Percentiles rank a stretch among this genome's conserved stretches.
phyloP scores from a whole-genome alignment of 108 stramenopile species.

The Seminavis robusta region DNA sequence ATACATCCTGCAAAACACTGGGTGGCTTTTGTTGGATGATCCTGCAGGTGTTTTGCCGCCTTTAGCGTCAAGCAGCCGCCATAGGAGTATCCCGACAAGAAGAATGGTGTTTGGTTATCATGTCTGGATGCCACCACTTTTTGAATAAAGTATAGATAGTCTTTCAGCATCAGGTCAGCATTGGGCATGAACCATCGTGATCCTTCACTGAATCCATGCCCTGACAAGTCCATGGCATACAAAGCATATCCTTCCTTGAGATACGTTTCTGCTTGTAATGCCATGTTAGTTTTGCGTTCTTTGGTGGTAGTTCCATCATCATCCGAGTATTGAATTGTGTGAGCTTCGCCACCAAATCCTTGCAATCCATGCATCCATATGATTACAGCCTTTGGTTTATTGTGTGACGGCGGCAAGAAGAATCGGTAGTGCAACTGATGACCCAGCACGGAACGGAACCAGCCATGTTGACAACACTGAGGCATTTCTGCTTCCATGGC shows the following conservation, averaged over 20 bases:
- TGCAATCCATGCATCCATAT: slow-evolving; percentile 25
- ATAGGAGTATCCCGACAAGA: slow-evolving; percentile 36
- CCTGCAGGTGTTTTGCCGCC: slow-evolving; percentile 19
- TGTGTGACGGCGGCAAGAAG: slow-evolving; percentile 16
- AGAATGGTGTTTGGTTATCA: slow-evolving; percentile 19
- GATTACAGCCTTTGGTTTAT: slow-evolving; percentile 19
- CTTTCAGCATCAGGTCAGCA: slow-evolving; percentile 21
- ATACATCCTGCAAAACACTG: slow-evolving; percentile 20
- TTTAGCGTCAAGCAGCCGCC: slow-evolving; percentile 32
- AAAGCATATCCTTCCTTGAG: too few relatives aligned
- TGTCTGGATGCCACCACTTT: slow-evolving; percentile 19
- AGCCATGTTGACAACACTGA: slow-evolving; percentile 29
- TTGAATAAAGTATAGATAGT: slow-evolving; percentile 24
- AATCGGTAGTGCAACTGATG: slow-evolving; percentile 30
- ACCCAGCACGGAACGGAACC: slow-evolving; percentile 10
- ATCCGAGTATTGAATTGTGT: neutral
- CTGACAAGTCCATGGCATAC: slow-evolving; percentile 22
- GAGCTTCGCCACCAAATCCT: slow-evolving; percentile 1
- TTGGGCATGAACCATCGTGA: slow-evolving; percentile 25
- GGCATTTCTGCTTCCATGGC: slow-evolving; percentile 15
- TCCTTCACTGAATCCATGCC: slow-evolving; percentile 46
- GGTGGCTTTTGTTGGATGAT: slow-evolving; percentile 14
- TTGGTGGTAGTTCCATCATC: neutral
- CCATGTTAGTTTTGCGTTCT: neutral
- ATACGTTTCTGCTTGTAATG: too few relatives aligned